Percentiles rank a stretch among this genome's conserved stretches.
phyloP scores from a whole-genome alignment of 1,139 yeast species.

The Arxiozyma bovina region DNA sequence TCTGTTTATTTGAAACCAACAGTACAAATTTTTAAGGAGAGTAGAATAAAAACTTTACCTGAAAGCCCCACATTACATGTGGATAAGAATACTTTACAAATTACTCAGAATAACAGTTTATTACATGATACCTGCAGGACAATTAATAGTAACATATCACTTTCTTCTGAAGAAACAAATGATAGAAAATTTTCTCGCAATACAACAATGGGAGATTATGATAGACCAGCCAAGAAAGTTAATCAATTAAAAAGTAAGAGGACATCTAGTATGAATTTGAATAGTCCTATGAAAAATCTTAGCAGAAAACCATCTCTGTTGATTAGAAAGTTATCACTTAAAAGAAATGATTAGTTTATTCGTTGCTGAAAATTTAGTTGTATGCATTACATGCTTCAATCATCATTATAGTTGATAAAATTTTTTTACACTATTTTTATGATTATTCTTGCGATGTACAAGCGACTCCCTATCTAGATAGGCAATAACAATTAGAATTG shows the following conservation, averaged over 20 bases:
- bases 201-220: slow-evolving; percentile 31
- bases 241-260: slow-evolving; percentile 30
- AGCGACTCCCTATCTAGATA: no score
- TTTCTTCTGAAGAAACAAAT: not conserved
- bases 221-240: slow-evolving; percentile 33
- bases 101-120: slow-evolving; percentile 4
- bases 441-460: no score
- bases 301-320: slow-evolving; percentile 31
- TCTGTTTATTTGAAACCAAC: slow-evolving; percentile 81
- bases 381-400: not conserved
- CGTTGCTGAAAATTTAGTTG: not conserved
- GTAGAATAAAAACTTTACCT: slow-evolving; percentile 47
- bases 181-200: slow-evolving; percentile 5
- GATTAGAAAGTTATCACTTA: slow-evolving; percentile 21
- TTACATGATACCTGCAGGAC: slow-evolving; percentile 7
- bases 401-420: no score
- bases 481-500: no score
- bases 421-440: not conserved
- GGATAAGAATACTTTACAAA: slow-evolving; percentile 12
- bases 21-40: slow-evolving; percentile 62
- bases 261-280: slow-evolving; percentile 21
- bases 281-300: slow-evolving; percentile 21
- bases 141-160: slow-evolving; percentile 8
- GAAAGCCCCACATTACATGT: slow-evolving; percentile 52
- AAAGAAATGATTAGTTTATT: slow-evolving; percentile 5